phyloP scores from a whole-genome alignment of 257 asterid species.

The Solanum etuberosum region DNA sequence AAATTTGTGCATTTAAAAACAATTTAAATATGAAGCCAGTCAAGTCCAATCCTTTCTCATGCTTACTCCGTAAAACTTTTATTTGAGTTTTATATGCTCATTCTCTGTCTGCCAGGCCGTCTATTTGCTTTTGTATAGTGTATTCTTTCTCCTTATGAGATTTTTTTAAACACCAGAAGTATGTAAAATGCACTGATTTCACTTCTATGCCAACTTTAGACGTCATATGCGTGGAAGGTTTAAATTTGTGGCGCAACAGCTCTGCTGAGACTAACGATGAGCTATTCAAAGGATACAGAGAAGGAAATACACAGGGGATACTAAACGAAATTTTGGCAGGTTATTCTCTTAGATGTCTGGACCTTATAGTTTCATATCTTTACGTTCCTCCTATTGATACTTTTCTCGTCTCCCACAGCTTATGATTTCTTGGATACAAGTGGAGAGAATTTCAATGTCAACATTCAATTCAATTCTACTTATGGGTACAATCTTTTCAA shows the following conservation, averaged over 20 bases:
- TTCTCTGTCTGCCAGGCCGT: background rate
- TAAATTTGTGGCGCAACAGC: constrained; percentile 23
- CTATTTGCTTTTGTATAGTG: background rate
- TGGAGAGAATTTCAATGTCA: constrained; percentile 12
- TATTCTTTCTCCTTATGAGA: background rate
- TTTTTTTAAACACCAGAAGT: background rate
- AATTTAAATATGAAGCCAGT: background rate
- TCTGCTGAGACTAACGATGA: constrained; percentile 18
- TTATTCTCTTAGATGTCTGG: background rate
- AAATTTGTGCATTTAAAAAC: background rate
- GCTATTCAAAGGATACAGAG: constrained; percentile 18
- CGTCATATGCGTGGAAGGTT: constrained; percentile 17
- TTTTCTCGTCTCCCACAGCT: constrained; percentile 4
- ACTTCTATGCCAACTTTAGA: background rate
- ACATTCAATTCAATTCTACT: constrained; percentile 24
- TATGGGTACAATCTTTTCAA: background rate
- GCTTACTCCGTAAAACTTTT: background rate
- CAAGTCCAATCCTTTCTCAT: background rate
- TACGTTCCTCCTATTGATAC: background rate
- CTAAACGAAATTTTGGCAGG: constrained; percentile 26
- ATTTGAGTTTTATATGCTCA: background rate
- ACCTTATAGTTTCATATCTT: background rate
- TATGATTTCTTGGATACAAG: constrained; percentile 25
- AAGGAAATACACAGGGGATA: constrained; percentile 15
- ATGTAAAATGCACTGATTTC: background rate